These are phyloP conservation scores for Trichoderma koningiopsis DNA, from an alignment of 2,329 filamentous ascomycete genomes.

Conservation along the genomic window DNA sequence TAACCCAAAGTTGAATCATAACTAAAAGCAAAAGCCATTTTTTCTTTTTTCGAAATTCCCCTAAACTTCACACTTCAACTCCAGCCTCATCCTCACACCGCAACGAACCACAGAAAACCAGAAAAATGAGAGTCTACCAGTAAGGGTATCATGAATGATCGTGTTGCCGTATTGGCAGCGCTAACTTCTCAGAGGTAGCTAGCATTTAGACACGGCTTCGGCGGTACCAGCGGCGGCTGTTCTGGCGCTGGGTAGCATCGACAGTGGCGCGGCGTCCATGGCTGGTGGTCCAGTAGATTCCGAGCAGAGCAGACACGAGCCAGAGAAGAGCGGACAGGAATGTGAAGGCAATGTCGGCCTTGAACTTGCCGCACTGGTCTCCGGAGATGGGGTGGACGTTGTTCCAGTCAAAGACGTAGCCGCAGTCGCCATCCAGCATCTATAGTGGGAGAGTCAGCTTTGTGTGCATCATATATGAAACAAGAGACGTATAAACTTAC, in stretches of 20 bases:
- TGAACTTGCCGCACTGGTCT: slow-evolving; percentile 66
- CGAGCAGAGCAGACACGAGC: slow-evolving; percentile 65
- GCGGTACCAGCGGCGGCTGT: slow-evolving; percentile 47
- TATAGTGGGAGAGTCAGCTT: slow-evolving; percentile 28
- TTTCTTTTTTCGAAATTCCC: background rate
- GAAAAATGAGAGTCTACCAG: background rate
- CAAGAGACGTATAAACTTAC: slow-evolving; percentile 43
- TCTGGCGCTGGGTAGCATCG: slow-evolving; percentile 37
- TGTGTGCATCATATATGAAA: background rate
- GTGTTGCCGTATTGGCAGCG: background rate
- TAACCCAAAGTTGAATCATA: background rate
- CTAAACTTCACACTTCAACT: background rate
- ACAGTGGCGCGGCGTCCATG: slow-evolving; percentile 40
- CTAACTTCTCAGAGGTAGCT: background rate
- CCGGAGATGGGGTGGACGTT: slow-evolving; percentile 50
- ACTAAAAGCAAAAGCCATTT: background rate
- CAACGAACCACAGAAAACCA: background rate
- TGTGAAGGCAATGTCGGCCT: slow-evolving; percentile 69
- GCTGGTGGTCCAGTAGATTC: slow-evolving; percentile 55
- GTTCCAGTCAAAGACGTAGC: slow-evolving; percentile 61
- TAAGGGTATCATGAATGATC: slow-evolving; percentile 8
- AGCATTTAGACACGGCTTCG: slow-evolving; percentile 45
- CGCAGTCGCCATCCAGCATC: slow-evolving; percentile 53
- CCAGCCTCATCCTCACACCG: background rate
- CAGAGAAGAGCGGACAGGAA: slow-evolving; percentile 73